Percentiles rank a stretch among this genome's conserved stretches.
These are phyloP conservation scores for Catharanthus roseus DNA, from an alignment of 257 asterid species.

Conservation along the genomic window DNA sequence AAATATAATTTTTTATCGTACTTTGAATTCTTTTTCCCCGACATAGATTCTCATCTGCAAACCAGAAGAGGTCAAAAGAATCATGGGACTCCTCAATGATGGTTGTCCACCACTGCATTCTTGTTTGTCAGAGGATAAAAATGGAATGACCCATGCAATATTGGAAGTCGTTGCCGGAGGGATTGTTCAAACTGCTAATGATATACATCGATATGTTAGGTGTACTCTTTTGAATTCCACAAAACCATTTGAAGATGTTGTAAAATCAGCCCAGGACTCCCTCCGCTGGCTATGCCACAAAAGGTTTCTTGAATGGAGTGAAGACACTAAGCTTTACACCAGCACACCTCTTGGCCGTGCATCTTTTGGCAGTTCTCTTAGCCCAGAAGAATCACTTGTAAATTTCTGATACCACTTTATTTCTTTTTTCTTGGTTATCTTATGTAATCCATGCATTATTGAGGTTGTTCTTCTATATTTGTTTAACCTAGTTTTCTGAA, in stretches of 20 bases:
- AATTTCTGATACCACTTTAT: constrained; percentile 20
- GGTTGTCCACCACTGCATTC: constrained; percentile 90
- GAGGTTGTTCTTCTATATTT: not conserved
- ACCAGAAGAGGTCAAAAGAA: constrained; percentile 80
- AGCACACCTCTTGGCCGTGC: constrained; percentile 98
- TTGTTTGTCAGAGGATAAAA: constrained; percentile 95
- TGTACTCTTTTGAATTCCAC: constrained; percentile 96
- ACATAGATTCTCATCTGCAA: constrained; percentile 81
- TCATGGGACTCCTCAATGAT: constrained; percentile 67
- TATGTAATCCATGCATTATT: constrained; percentile 3
- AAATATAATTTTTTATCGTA: constrained; percentile 3
- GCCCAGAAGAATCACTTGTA: constrained; percentile 97
- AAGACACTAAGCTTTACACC: constrained; percentile 79
- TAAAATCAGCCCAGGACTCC: constrained; percentile 95
- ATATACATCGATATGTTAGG: constrained; percentile 89
- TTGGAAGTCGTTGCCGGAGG: constrained; percentile 99
- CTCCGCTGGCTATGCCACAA: constrained; percentile 93
- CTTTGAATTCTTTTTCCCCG: constrained; percentile 7
- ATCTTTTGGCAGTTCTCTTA: constrained; percentile 92
- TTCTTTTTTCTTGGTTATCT: constrained; percentile 16
- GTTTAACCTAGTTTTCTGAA: constrained; percentile 5
- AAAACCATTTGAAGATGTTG: constrained; percentile 94
- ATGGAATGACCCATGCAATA: constrained; percentile 99
- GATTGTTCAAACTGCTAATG: constrained; percentile 91
- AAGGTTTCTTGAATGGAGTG: constrained; percentile 89